Evolutionary conservation across 441 rosid species (phyloP).

Genomic region (Arabidopsis lyrata): DNA sequence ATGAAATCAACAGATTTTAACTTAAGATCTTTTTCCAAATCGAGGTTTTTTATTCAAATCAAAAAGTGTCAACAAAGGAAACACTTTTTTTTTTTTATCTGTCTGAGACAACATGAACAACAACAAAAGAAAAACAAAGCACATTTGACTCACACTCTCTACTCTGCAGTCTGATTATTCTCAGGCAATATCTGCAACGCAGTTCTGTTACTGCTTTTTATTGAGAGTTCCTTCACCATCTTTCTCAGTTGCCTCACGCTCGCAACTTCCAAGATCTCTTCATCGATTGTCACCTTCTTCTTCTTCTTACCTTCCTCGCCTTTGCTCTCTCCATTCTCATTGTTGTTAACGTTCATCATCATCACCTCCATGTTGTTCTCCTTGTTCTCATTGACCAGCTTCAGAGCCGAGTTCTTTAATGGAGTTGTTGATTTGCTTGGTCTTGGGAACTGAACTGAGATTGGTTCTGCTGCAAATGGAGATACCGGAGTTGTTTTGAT

Average conservation of each 20-base stretch:
- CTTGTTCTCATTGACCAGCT: conserved; percentile 30
- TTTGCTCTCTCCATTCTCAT: conserved; percentile 26
- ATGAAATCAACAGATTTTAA: neutral
- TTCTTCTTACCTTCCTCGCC: conserved; percentile 13
- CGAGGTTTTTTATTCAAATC: conserved; percentile 23
- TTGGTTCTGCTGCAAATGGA: conserved; percentile 45
- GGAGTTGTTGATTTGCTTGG: conserved; percentile 37
- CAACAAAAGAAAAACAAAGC: neutral
- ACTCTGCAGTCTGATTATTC: conserved; percentile 30
- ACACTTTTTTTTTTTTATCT: neutral
- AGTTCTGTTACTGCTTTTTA: conserved; percentile 33
- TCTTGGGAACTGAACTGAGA: conserved; percentile 47
- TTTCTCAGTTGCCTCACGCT: conserved; percentile 43
- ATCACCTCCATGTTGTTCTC: conserved; percentile 37
- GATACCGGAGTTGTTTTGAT: conserved; percentile 10
- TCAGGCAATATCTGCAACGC: conserved; percentile 31
- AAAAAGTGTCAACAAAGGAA: neutral
- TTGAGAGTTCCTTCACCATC: conserved; percentile 33
- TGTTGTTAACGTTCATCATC: conserved; percentile 26
- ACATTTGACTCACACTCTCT: conserved; percentile 14
- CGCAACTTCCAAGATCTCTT: conserved; percentile 31
- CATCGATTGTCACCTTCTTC: conserved; percentile 36
- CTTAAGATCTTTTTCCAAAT: neutral
- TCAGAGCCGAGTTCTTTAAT: conserved; percentile 34
- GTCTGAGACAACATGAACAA: neutral